phyloP scores from a whole-genome alignment of 2,329 filamentous ascomycete species.

The Bipolaris cookei region DNA sequence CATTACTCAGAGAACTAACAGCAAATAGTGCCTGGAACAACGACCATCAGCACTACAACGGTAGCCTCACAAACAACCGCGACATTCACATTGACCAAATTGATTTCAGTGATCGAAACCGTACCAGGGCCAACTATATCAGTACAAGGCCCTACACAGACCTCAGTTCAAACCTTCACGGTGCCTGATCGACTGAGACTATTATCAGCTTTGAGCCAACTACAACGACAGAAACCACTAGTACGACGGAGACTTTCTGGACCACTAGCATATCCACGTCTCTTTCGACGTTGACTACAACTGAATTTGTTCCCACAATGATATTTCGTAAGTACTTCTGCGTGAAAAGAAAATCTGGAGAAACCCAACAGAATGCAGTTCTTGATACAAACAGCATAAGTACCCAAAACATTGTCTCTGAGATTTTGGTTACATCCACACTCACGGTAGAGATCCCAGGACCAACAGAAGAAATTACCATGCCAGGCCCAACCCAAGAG shows the following conservation, averaged over 20 bases:
- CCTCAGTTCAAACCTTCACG: conserved; percentile 4
- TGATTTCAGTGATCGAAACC: conserved; percentile 11
- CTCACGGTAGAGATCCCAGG: conserved; percentile 10
- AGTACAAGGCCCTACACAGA: conserved; percentile 26
- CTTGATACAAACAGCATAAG: conserved; percentile 4
- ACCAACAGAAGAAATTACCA: too few relatives aligned
- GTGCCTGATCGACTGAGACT: conserved; percentile 5
- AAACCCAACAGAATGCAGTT: not conserved
- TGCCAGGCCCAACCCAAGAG: not conserved
- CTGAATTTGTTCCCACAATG: conserved; percentile 3
- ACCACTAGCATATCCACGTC: conserved; percentile 11
- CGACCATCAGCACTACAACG: conserved; percentile 17
- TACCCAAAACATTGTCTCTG: conserved; percentile 1
- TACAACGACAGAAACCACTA: conserved; percentile 6
- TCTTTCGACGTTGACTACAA: conserved; percentile 11
- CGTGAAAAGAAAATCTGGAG: not conserved
- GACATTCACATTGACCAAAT: conserved; percentile 12
- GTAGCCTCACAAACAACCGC: conserved; percentile 19
- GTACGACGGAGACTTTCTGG: conserved; percentile 7
- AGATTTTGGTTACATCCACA: conserved; percentile 8
- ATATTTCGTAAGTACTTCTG: conserved; percentile 6
- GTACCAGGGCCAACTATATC: conserved; percentile 9
- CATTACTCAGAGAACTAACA: not conserved
- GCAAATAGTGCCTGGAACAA: conserved; percentile 15
- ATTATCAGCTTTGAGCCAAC: conserved; percentile 10